Evolutionary conservation across 2,329 filamentous ascomycete species (phyloP).

Genomic region (Penicillium sp.): DNA sequence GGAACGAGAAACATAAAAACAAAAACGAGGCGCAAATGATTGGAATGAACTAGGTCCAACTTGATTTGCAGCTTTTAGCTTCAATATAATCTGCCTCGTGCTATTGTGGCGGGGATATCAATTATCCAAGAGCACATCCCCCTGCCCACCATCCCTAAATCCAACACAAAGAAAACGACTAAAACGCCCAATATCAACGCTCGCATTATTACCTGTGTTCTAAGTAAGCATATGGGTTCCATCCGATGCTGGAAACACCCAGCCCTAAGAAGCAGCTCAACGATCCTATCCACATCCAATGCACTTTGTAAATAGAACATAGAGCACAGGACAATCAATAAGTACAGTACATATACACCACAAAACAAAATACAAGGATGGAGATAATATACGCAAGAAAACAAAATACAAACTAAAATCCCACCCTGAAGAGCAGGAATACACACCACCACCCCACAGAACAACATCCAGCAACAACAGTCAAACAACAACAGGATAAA

Average conservation of each 20-base stretch:
- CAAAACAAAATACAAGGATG: neutral
- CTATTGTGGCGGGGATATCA: neutral
- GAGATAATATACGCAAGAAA: neutral
- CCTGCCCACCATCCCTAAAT: neutral
- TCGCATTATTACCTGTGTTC: too few species aligned
- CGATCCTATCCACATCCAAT: neutral
- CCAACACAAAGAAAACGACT: neutral
- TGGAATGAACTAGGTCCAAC: neutral
- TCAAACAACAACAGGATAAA: neutral
- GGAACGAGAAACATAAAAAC: too few species aligned
- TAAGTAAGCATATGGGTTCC: too few species aligned
- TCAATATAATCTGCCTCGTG: too few species aligned
- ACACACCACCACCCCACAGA: neutral
- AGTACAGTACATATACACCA: neutral
- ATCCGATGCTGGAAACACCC: too few species aligned
- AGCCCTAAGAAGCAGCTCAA: neutral
- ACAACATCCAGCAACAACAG: neutral
- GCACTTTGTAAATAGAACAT: neutral
- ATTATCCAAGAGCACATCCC: neutral
- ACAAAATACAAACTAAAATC: neutral
- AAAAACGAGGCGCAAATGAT: neutral
- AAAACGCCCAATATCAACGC: slow-evolving; percentile 31
- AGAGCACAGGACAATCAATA: neutral
- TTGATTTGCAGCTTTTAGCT: neutral
- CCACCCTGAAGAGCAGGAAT: neutral